Conservation (phyloP, 495 filamentous ascomycete genomes). For the Trichoderma virens region DNA sequence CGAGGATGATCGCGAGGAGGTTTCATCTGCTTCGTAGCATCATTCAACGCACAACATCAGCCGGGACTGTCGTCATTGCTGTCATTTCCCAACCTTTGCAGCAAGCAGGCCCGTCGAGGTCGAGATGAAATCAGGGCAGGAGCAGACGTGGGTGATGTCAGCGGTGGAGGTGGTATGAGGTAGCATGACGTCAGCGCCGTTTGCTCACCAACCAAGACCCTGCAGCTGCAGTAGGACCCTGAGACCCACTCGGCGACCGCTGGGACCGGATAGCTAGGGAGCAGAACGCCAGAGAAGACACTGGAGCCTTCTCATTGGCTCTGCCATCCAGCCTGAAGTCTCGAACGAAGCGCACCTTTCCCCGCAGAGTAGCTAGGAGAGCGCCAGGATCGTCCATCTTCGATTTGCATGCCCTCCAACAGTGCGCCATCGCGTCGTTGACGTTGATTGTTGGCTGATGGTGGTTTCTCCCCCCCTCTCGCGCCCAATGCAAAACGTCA, state of each 20-base stretch:
- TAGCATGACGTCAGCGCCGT: slow-evolving; percentile 1
- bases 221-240: slow-evolving; percentile 10
- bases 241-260: slow-evolving; percentile 7
- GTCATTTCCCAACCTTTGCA: not conserved
- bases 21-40: not conserved
- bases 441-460: not conserved
- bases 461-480: not conserved
- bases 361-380: not conserved
- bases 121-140: slow-evolving; percentile 1
- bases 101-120: not conserved
- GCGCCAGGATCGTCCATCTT: slow-evolving; percentile 6
- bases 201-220: not conserved
- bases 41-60: not conserved
- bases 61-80: not conserved
- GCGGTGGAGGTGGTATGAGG: slow-evolving; percentile 6
- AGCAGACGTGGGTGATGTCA: slow-evolving; percentile 1
- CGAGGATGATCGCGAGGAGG: not conserved
- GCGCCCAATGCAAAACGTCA: not conserved
- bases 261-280: not conserved
- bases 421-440: not conserved
- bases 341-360: not conserved
- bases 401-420: not conserved
- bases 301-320: not conserved
- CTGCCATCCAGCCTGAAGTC: not conserved
- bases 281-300: slow-evolving; percentile 5